These are phyloP conservation scores for Candida sithepensis DNA, from an alignment of 805 yeast species.

Conservation along the genomic window DNA sequence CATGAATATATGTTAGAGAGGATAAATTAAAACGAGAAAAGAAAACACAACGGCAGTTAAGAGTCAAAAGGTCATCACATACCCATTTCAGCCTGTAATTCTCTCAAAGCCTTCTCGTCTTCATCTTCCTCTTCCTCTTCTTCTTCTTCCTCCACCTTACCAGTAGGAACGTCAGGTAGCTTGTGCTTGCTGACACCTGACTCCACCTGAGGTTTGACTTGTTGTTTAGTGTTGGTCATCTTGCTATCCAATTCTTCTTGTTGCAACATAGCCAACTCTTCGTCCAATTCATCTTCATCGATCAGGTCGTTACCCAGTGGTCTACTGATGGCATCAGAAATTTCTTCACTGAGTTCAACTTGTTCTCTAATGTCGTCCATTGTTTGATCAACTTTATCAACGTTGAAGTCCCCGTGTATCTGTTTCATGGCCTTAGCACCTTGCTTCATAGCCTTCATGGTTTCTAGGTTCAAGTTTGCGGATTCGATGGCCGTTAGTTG, in stretches of 20 bases:
- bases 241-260: conserved; percentile 71
- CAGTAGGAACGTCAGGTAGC: conserved; percentile 46
- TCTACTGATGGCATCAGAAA: conserved; percentile 91
- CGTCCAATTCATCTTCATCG: conserved; percentile 93
- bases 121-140: conserved; percentile 67
- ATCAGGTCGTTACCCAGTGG: conserved; percentile 78
- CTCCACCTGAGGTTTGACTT: conserved; percentile 27
- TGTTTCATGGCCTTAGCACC: conserved; percentile 96
- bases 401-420: conserved; percentile 90
- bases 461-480: conserved; percentile 94
- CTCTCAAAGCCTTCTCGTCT: conserved; percentile 77
- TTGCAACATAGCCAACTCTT: conserved; percentile 81
- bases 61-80: conserved; percentile 32
- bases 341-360: conserved; percentile 91
- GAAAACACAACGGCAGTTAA: not conserved
- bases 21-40: not conserved
- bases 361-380: conserved; percentile 99
- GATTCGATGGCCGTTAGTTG: conserved; percentile 88
- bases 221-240: conserved; percentile 44
- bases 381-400: conserved; percentile 94
- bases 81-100: conserved; percentile 85
- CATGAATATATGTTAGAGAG: not conserved
- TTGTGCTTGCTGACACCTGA: conserved; percentile 22
- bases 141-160: conserved; percentile 37
- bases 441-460: conserved; percentile 98